Evolutionary conservation across 805 yeast species (phyloP), one percentile per base, ranked within the genome.

Genomic region (Saturnispora halmiae): DNA sequence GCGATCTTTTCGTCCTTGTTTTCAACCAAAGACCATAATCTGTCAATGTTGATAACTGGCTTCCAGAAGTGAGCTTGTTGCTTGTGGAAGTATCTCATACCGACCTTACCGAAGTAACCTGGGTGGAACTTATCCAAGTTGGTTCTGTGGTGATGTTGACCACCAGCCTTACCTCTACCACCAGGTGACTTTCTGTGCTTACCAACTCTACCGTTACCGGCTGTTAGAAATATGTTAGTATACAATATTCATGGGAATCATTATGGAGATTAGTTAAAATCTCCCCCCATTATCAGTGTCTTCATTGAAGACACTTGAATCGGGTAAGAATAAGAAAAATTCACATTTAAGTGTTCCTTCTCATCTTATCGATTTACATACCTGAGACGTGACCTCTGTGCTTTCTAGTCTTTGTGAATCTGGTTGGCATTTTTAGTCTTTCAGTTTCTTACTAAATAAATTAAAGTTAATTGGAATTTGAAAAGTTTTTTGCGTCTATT

Each of bases 91-190:
- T 83, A 82, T 83, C 98, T 86, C 96, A 90, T 90, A 88, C 99
- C 99, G 69, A 92, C 97, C 79, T 92, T 94, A 84, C 99, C 99
- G 77, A 92, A 92, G 90, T 92, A 92, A 87, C 99, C 99, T 66
- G 98, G 98, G 74, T 92, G 99, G 95, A 84, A 92, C 75, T 90
- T 92, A 73, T 92, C 99, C 77, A 92, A 73, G 80, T 92, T 92
- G 72, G 92, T 88, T 81, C 99, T 86, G 96, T 92, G 98, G 76
- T 92, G 99, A 75, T 90, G 97, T 76, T 78, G 90, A 86, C 99
- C 99, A 90, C 99, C 99, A 70, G 99, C 99, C 88, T 75, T 90
- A 92, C 99, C 99, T 77, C 97, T 88, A 77, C 98, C 98, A 92
- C 98, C 98, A 58, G 98, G 96, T 65, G 84, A 92, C 95, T 92